Base-by-base conservation (phyloP, 2,329 filamentous ascomycete species). In the Didymosphaeria variabile region DNA sequence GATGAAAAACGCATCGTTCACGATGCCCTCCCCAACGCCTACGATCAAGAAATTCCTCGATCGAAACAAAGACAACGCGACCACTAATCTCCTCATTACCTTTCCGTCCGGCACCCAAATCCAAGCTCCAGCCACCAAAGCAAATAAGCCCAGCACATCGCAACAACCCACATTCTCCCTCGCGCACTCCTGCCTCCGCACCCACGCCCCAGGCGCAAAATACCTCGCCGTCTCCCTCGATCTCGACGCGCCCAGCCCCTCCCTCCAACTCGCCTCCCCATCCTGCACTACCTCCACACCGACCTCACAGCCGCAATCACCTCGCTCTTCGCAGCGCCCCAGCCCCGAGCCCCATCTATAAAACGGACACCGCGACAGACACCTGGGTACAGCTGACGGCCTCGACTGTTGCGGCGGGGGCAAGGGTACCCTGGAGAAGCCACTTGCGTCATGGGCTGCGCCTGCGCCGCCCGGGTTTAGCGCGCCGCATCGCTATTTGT, bases 401-500 rank as follows among this genome's bases (percentile, higher is more conserved):
- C 6, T 29, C 54, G n/a, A 38, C 21, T 12, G 15, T 47, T 12
- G 29, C 42, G 2, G 19, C 6, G 17, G 54, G 10, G 54, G 42
- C 1, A 47, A 56, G 31, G 52, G 52, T 17, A 55, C 52, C 1
- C 15, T 55, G 15, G 54, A 47, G 12, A 21, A 29, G 54, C 54
- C 45, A n/a, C 42, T 56, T 13, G 21, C 54, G 45, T 47, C 42
- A n/a, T 56, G 54, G 54, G 1, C 31, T 3, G 23, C 54, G 44
- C 54, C 54, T 2, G 29, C 40, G 40, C 42, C 54, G 44, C 29
- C 36, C 2, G 17, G 23, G 13, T 21, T 46, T 21, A 56, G 54
- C 34, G 54, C 54, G 5, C 42, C 42, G 44, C 54, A 56, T 56
- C 54, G 54, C 12, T 56, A 56, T 26, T 31, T 56, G 42, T 56